Percentiles rank a stretch among this genome's conserved stretches.
These are phyloP conservation scores for Globisporangium alternatum DNA, from an alignment of 352 stramenopile genomes.

Conservation along the genomic window DNA sequence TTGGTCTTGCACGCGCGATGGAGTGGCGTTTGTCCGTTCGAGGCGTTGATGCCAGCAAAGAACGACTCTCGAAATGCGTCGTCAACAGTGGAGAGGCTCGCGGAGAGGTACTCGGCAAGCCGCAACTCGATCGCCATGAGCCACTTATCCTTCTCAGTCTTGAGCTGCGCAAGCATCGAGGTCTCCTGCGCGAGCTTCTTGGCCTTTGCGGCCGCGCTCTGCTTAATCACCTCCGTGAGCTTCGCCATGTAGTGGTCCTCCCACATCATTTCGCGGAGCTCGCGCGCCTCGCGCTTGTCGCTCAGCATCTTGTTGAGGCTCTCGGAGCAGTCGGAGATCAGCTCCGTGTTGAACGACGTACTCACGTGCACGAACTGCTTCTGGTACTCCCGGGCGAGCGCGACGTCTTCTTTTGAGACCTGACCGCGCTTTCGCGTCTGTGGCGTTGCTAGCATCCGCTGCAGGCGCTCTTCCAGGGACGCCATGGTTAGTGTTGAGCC, in stretches of 20 bases:
- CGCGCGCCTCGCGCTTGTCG: conserved; percentile 47
- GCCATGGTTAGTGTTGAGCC: neutral
- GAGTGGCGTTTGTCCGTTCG: conserved; percentile 44
- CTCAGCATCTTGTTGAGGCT: conserved; percentile 38
- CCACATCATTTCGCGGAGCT: conserved; percentile 64
- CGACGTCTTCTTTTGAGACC: conserved; percentile 38
- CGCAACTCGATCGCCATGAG: conserved; percentile 67
- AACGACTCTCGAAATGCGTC: conserved; percentile 24
- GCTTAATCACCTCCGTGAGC: conserved; percentile 24
- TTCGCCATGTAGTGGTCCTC: conserved; percentile 47
- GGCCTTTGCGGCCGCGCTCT: conserved; percentile 17
- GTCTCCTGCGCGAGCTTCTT: conserved; percentile 57
- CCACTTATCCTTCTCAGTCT: conserved; percentile 59
- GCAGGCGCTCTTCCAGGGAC: conserved; percentile 39
- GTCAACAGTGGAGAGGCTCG: conserved; percentile 27
- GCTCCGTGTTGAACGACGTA: conserved; percentile 34
- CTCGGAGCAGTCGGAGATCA: conserved; percentile 52
- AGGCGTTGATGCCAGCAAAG: conserved; percentile 38
- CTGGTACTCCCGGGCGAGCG: conserved; percentile 40
- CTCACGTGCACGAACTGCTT: conserved; percentile 34
- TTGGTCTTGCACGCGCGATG: conserved; percentile 53
- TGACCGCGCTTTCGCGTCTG: conserved; percentile 46
- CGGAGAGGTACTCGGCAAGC: conserved; percentile 37
- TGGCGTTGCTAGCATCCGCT: conserved; percentile 38
- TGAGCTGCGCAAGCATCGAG: conserved; percentile 46